Percentiles rank a stretch among this genome's conserved stretches.
These are phyloP conservation scores for Chaetomium globosum DNA, from an alignment of 2,329 filamentous ascomycete species.

Conservation along the genomic window DNA sequence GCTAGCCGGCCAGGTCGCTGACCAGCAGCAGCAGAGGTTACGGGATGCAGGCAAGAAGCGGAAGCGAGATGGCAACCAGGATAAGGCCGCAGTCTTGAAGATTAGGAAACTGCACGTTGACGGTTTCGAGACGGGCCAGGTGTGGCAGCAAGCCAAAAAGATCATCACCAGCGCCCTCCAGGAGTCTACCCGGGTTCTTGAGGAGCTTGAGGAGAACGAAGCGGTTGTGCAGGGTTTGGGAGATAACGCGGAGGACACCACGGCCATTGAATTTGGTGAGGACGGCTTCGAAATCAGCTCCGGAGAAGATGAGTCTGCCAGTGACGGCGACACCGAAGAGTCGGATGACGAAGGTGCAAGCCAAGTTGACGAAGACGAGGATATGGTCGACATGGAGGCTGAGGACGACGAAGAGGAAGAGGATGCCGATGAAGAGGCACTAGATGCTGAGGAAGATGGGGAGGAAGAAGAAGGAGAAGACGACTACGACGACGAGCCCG, in stretches of 20 bases:
- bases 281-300: slow-evolving; percentile 46
- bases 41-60: slow-evolving; percentile 68
- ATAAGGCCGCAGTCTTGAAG: slow-evolving; percentile 62
- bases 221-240: slow-evolving; percentile 49
- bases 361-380: slow-evolving; percentile 36
- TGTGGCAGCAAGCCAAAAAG: slow-evolving; percentile 90
- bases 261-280: slow-evolving; percentile 30
- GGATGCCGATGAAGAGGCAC: slow-evolving; percentile 42
- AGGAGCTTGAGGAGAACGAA: slow-evolving; percentile 55
- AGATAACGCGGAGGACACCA: slow-evolving; percentile 14
- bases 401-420: slow-evolving; percentile 44
- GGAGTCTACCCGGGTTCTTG: slow-evolving; percentile 52
- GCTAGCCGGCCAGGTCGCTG: slow-evolving; percentile 72
- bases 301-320: slow-evolving; percentile 24
- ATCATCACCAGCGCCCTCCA: slow-evolving; percentile 66
- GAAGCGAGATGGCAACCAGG: slow-evolving; percentile 62
- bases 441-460: slow-evolving; percentile 44
- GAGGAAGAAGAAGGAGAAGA: slow-evolving; percentile 48
- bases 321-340: slow-evolving; percentile 34
- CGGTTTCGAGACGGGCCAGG: slow-evolving; percentile 83
- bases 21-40: slow-evolving; percentile 69
- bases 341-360: slow-evolving; percentile 34
- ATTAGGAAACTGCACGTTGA: slow-evolving; percentile 82
- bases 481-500: slow-evolving; percentile 53
- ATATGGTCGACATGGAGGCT: slow-evolving; percentile 50